Percentiles rank a stretch among this genome's conserved stretches.
Conservation (phyloP, 1,284 basidiomycete genomes). For the Microbotryum saponariae region DNA sequence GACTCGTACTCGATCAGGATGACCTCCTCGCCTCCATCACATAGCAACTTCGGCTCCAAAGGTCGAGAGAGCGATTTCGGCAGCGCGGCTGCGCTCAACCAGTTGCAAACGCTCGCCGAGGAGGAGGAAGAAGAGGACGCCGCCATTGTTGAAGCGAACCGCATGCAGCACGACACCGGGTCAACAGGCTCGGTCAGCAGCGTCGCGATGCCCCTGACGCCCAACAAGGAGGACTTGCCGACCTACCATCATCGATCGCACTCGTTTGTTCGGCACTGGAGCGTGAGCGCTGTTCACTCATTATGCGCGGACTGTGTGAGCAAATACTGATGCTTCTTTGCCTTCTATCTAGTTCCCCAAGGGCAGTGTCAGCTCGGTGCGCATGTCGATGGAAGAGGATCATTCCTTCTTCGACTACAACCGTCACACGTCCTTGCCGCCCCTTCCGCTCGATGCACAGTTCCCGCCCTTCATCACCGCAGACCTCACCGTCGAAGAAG, state of each 20-base stretch:
- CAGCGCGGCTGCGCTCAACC: conserved; percentile 22
- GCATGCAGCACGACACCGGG: conserved; percentile 11
- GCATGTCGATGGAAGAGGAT: conserved; percentile 27
- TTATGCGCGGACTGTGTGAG: no score
- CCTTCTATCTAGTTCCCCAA: conserved; percentile 23
- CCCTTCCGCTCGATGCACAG: conserved; percentile 25
- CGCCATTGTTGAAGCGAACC: conserved; percentile 7
- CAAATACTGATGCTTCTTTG: neutral
- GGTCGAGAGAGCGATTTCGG: conserved; percentile 17
- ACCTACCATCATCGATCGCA: conserved; percentile 26
- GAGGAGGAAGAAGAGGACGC: conserved; percentile 37
- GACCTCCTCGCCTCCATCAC: conserved; percentile 23
- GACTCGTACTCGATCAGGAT: conserved; percentile 24
- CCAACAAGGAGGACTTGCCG: conserved; percentile 8
- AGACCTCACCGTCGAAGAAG: conserved; percentile 31
- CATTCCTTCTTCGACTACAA: conserved; percentile 31
- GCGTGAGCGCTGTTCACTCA: conserved; percentile 13
- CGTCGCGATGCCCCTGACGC: conserved; percentile 25
- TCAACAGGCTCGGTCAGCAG: conserved; percentile 15
- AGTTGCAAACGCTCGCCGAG: conserved; percentile 35
- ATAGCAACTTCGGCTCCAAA: conserved; percentile 18
- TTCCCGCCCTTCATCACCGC: conserved; percentile 28
- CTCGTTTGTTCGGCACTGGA: conserved; percentile 31
- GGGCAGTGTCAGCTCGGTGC: conserved; percentile 23
- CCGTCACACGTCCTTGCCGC: conserved; percentile 31